Percentiles rank a stretch among this genome's conserved stretches.
phyloP scores from a whole-genome alignment of 176 grass and related monocot genomes.

The Eremochloa ophiuroides region DNA sequence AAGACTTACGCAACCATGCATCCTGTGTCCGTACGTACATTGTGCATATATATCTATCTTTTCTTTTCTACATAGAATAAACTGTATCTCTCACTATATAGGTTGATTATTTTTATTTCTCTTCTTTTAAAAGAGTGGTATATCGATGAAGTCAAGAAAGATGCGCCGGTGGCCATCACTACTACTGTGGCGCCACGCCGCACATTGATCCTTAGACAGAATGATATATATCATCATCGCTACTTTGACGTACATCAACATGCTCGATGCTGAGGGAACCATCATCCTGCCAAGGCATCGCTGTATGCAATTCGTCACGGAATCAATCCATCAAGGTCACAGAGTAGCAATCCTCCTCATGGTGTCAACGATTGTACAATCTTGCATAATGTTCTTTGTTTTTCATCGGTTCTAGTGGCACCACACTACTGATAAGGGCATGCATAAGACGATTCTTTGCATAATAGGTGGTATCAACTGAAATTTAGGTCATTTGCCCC shows the following conservation, averaged over 20 bases:
- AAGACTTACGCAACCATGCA: conserved; percentile 20
- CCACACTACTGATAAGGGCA: not conserved
- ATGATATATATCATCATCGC: not conserved
- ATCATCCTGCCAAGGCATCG: conserved; percentile 18
- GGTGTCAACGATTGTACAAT: conserved; percentile 24
- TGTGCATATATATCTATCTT: not conserved
- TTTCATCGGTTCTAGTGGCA: conserved; percentile 1
- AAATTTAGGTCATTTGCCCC: conserved; percentile 10
- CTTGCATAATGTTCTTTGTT: conserved; percentile 4
- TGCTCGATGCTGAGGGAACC: conserved; percentile 20
- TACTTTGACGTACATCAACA: conserved; percentile 29
- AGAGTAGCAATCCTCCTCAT: conserved; percentile 5
- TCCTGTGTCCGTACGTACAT: not conserved
- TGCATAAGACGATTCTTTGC: not conserved
- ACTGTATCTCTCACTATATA: not conserved
- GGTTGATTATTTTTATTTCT: not conserved
- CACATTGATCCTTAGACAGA: conserved; percentile 1
- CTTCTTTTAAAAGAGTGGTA: conserved; percentile 8
- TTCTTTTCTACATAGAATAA: not conserved
- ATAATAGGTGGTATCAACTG: not conserved
- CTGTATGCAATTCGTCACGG: conserved; percentile 10
- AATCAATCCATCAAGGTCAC: conserved; percentile 23
- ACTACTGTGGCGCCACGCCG: conserved; percentile 28
- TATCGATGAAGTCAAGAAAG: conserved; percentile 10
- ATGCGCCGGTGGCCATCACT: not conserved